Percentiles rank a stretch among this genome's conserved stretches.
phyloP scores from a whole-genome alignment of 495 filamentous ascomycete genomes.

The Beverwykella pulmonaria region DNA sequence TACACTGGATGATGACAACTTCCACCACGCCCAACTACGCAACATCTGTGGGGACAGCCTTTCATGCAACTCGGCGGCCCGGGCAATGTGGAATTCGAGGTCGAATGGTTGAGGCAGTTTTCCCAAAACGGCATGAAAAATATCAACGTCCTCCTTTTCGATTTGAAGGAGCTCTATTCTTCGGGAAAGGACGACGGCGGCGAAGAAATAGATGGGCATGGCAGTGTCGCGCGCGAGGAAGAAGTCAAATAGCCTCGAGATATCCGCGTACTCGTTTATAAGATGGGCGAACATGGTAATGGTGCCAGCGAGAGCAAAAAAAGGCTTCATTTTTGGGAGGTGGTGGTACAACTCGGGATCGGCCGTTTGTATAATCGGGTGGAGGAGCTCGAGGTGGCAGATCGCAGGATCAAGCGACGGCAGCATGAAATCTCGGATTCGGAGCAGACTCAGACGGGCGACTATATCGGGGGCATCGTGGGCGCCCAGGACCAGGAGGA shows the following conservation, averaged over 20 bases:
- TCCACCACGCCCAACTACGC: slow-evolving; percentile 63
- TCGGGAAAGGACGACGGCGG: slow-evolving; percentile 69
- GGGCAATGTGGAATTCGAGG: slow-evolving; percentile 72
- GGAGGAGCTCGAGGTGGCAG: slow-evolving; percentile 80
- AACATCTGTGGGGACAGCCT: slow-evolving; percentile 74
- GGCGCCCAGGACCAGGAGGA: slow-evolving; percentile 77
- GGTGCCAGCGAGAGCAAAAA: slow-evolving; percentile 87
- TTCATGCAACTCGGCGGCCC: slow-evolving; percentile 63
- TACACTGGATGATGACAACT: slow-evolving; percentile 72
- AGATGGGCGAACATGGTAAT: slow-evolving; percentile 96
- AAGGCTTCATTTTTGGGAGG: slow-evolving; percentile 76
- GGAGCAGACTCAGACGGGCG: slow-evolving; percentile 77
- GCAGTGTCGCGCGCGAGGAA: slow-evolving; percentile 81
- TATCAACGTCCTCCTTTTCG: slow-evolving; percentile 83
- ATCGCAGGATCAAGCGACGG: slow-evolving; percentile 81
- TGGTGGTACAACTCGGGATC: slow-evolving; percentile 71
- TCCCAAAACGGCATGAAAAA: slow-evolving; percentile 85
- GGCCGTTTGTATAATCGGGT: slow-evolving; percentile 69
- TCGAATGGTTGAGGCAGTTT: slow-evolving; percentile 86
- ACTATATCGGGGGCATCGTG: slow-evolving; percentile 61
- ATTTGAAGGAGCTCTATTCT: slow-evolving; percentile 80
- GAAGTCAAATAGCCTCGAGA: slow-evolving; percentile 87
- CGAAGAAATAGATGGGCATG: slow-evolving; percentile 88
- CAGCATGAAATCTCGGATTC: slow-evolving; percentile 97
- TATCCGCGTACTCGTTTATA: slow-evolving; percentile 84